Percentiles rank a stretch among this genome's conserved stretches.
Evolutionary conservation across 176 grass and related monocot genomes (phyloP).

Genomic region (Oryza longistaminata): DNA sequence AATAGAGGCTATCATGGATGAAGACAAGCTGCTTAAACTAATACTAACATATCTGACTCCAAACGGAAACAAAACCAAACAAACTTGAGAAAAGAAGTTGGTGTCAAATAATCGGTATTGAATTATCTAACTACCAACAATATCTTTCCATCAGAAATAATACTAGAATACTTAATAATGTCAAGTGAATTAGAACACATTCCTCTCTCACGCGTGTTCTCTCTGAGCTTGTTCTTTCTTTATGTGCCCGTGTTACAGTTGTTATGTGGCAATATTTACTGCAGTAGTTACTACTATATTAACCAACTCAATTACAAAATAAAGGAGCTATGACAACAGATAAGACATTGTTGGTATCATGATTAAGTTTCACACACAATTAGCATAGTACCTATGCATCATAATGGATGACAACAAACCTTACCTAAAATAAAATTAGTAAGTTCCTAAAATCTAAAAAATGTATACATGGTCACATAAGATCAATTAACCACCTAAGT

Average conservation of each 20-base stretch:
- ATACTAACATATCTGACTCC: background rate
- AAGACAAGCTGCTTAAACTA: constrained; percentile 24
- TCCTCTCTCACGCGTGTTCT: too few relatives aligned
- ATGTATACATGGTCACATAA: background rate
- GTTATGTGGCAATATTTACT: constrained; percentile 7
- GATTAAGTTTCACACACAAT: constrained; percentile 6
- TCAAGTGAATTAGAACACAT: too few relatives aligned
- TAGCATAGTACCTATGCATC: background rate
- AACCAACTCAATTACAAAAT: background rate
- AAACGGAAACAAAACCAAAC: background rate
- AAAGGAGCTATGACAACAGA: background rate
- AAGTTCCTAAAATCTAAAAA: background rate
- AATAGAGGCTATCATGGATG: background rate
- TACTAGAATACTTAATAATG: too few relatives aligned
- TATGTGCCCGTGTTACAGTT: background rate
- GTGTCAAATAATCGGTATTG: constrained; percentile 20
- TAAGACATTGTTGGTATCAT: background rate
- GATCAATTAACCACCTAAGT: background rate
- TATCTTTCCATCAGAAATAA: too few relatives aligned
- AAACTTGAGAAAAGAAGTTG: constrained; percentile 18
- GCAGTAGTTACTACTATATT: constrained; percentile 8
- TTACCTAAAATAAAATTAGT: background rate
- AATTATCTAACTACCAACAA: background rate
- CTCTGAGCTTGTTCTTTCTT: background rate
- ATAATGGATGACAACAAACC: background rate